Conservation (phyloP, 192 early-diverging fungal species). For the Mortierella antarctica region DNA sequence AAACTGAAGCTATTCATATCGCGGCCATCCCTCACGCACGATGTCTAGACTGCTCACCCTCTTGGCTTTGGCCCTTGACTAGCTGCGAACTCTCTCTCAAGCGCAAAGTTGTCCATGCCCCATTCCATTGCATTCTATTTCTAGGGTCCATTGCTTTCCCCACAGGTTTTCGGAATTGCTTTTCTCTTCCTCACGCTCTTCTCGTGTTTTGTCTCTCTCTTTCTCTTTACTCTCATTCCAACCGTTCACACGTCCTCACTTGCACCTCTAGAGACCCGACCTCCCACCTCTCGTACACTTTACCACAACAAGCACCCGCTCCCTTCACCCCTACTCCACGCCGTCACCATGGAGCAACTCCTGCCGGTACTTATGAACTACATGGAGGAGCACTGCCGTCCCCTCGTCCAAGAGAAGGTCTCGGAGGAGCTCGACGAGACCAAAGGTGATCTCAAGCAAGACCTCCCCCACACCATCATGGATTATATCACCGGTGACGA, state of each 20-base stretch:
- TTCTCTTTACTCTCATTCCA: conserved; percentile 13
- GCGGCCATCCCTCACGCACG: too few species aligned
- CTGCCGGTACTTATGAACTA: conserved; percentile 35
- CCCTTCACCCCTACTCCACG: neutral
- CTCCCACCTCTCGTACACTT: neutral
- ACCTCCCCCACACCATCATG: conserved; percentile 30
- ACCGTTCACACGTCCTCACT: neutral
- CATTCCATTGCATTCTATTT: neutral
- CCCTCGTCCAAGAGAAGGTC: conserved; percentile 44
- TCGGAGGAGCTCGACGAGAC: conserved; percentile 42
- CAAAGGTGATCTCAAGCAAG: conserved; percentile 50
- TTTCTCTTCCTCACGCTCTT: conserved; percentile 17
- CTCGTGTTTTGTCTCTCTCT: conserved; percentile 14
- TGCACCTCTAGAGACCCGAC: neutral
- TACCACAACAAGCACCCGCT: neutral
- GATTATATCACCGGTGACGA: conserved; percentile 24
- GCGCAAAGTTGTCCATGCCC: neutral
- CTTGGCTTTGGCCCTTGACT: too few species aligned
- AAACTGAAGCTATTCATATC: too few species aligned
- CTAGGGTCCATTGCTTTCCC: neutral
- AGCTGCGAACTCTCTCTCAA: too few species aligned
- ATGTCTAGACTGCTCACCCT: too few species aligned
- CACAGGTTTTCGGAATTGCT: neutral
- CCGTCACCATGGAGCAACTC: conserved; percentile 26
- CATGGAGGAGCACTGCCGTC: conserved; percentile 42